Base-by-base conservation (phyloP, 2,329 filamentous ascomycete species). In the Alternaria gansuensis region DNA sequence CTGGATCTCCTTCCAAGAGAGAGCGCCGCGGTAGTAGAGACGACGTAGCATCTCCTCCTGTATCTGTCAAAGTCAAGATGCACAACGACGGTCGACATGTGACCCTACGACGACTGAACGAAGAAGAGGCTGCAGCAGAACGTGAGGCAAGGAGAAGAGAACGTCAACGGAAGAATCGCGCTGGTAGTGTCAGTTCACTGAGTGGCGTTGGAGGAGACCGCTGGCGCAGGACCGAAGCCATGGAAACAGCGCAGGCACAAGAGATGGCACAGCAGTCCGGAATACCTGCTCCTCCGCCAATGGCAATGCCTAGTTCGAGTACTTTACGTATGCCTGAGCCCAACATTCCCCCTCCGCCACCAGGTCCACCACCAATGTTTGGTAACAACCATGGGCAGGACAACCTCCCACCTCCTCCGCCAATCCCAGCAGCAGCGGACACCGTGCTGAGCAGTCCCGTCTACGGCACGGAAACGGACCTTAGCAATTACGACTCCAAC, bases 51-150 rank as follows among this genome's bases (percentile, higher is more conserved):
- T 86, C 84, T 0, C 85, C 85, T n/a, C 85, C 86, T 2, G 85
- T 88, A 45, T 87, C 84, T 29, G 82, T 89, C 54, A 87, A 88
- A 72, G 82, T 89, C 40, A 87, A 87, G 69, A 86, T 88, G 82
- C 86, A 88, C 73, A 83, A 84, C 57, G 85, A 88, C 63, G 86
- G 86, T 24, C 82, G 85, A 7, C 84, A 87, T 67, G 85, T 89
- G 34, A 89, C 87, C 2, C 79, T 89, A 7, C 81, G 86, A 28
- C 80, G 86, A 11, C 77, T 89, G 26, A 86, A 85, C 10, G 84
- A 87, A 66, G 83, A 87, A 75, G 87, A 88, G 78, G 86, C 85
- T 13, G 84, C 84, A 9, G 85, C 85, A 6, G 84, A 85, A 62
- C 83, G 86, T 28, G 83, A 86, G 65, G 82, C 83, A 8, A 78